These are phyloP conservation scores for Biscutella auriculata DNA, from an alignment of 441 rosid species.

Conservation along the genomic window DNA sequence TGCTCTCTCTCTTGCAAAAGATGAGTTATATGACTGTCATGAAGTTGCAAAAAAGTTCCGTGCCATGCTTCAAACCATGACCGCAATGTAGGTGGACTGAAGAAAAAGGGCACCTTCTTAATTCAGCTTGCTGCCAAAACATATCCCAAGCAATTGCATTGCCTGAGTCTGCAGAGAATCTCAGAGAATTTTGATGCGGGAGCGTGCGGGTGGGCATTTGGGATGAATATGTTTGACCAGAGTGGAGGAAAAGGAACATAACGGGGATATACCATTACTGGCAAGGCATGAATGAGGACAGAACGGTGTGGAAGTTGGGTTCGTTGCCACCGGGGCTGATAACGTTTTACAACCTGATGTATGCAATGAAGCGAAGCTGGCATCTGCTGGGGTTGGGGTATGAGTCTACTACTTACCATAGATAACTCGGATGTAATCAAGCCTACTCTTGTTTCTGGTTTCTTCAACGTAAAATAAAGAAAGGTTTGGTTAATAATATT, in stretches of 20 bases:
- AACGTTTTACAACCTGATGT: conserved; percentile 86
- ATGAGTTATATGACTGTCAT: conserved; percentile 58
- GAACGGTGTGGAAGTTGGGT: conserved; percentile 95
- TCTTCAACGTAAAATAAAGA: too few relatives aligned
- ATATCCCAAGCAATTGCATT: conserved; percentile 71
- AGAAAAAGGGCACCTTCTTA: conserved; percentile 77
- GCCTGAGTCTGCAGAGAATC: conserved; percentile 69
- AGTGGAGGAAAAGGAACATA: conserved; percentile 76
- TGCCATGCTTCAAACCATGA: conserved; percentile 74
- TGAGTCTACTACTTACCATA: too few relatives aligned
- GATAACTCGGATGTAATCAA: too few relatives aligned
- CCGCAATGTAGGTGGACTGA: conserved; percentile 42
- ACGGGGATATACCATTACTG: conserved; percentile 83
- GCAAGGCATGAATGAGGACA: conserved; percentile 94
- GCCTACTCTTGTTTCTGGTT: too few relatives aligned
- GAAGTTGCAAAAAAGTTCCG: conserved; percentile 61
- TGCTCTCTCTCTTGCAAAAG: conserved; percentile 71
- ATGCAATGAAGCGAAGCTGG: conserved; percentile 70
- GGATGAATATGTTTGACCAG: conserved; percentile 94
- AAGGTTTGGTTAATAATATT: too few relatives aligned
- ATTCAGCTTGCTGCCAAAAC: conserved; percentile 94
- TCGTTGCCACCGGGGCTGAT: conserved; percentile 90
- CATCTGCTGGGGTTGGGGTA: conserved; percentile 86
- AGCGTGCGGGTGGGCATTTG: conserved; percentile 97
- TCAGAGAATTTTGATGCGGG: conserved; percentile 53